Base-by-base conservation (phyloP, 164 flowering plant species). In the Tetrastigma voinierianum region DNA sequence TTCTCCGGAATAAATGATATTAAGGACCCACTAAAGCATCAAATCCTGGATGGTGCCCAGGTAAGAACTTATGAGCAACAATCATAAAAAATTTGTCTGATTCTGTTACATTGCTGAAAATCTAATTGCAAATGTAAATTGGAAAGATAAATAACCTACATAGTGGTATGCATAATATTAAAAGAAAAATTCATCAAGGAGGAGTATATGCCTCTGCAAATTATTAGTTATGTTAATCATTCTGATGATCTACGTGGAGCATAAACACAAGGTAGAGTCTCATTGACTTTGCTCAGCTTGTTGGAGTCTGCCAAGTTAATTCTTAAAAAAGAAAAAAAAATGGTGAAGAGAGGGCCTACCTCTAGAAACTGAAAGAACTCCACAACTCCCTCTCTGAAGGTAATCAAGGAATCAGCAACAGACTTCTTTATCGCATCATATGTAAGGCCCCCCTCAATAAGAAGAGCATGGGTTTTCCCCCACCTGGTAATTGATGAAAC, bases 391-490 rank as follows among this genome's bases (percentile, higher is more conserved):
- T 95, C 98, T 69, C 98, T 80, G 65, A 95, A 95, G 72, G 86
- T 90, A 75, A 90, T 87, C 12, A 64, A 68, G 10, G 96, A 78
- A 72, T 79, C 75, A 24, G 86, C 83, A 62, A 95, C 97, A 24
- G 96, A 95, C 23, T 70, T 78, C 72, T 70, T 81, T 69, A 95
- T 92, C 17, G 82, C 85, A 82, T 81, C 87, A 77, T 72, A 87
- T 23, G 89, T 83, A 57, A 94, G 90, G 20, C 98, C 98, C 67
- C 98, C 98, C 70, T 91, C 96, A 64, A 94, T 73, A 40, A 94
- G 93, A 79, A 94, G 92, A 56, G 62, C 74, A 79, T 94, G 98
- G 6, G 95, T 83, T 72, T 86, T 94, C n/a, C n/a, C n/a, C n/a
- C 98, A 94, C 98, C 98, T 90, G 78, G 6, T 32, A 4, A 32